Evolutionary conservation across 371 early-diverging fungal genomes (phyloP).

Genomic region (Blakeslea trispora): DNA sequence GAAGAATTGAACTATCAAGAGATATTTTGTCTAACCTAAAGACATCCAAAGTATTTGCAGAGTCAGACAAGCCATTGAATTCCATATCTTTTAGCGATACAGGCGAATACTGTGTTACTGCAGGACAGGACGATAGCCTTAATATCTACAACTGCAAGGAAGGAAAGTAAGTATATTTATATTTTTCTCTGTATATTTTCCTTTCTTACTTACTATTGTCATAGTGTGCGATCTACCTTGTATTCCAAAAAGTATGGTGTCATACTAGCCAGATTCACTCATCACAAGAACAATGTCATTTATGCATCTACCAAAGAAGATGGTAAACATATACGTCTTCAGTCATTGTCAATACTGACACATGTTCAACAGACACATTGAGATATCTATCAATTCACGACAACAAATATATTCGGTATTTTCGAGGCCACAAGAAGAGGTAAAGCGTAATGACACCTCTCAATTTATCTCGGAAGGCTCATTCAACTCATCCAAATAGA

Average conservation of each 20-base stretch:
- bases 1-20: slow-evolving; percentile 31
- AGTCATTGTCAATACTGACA: too few species aligned
- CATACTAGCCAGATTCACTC: slow-evolving; percentile 79
- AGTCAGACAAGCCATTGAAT: slow-evolving; percentile 66
- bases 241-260: slow-evolving; percentile 91
- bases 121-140: slow-evolving; percentile 80
- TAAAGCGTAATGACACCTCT: too few species aligned
- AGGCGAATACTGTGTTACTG: slow-evolving; percentile 73
- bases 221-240: slow-evolving; percentile 61
- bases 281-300: slow-evolving; percentile 71
- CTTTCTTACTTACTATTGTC: background rate
- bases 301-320: slow-evolving; percentile 94
- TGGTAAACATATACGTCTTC: too few species aligned
- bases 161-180: slow-evolving; percentile 64
- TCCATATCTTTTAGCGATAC: slow-evolving; percentile 78
- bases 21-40: slow-evolving; percentile 37
- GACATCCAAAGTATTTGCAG: slow-evolving; percentile 68
- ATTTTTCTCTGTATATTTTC: background rate
- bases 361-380: too few species aligned
- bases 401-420: slow-evolving; percentile 91
- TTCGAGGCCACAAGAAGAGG: slow-evolving; percentile 82
- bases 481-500: slow-evolving; percentile 33
- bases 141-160: slow-evolving; percentile 74
- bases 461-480: too few species aligned
- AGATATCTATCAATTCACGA: slow-evolving; percentile 91